Base-by-base conservation (phyloP, 139 green algal species). In the Chlamydomonas sp. region DNA sequence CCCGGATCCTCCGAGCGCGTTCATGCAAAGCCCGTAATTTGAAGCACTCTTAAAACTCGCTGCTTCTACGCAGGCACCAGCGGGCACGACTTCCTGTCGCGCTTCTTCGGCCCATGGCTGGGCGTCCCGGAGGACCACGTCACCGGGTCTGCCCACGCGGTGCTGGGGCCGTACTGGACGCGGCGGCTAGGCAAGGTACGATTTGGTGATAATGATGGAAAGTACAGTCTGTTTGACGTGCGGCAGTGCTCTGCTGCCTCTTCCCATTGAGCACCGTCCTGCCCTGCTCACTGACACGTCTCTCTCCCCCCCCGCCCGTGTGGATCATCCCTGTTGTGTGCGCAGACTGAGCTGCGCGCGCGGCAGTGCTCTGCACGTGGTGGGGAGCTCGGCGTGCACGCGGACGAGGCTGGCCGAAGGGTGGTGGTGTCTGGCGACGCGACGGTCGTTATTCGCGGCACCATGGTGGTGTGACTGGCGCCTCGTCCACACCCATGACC, bases 121-220 rank as follows among this genome's bases (percentile, higher is more conserved):
- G 64, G 90, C 13, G 90, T 96, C 3, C 31, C 74, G 29, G 90
- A 96, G 65, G 91, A 97, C 67, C 91, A 92, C 1, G 91, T 95
- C 4, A 97, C 91, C 0, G 90, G 60, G 33, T 86, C 69, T 31
- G 90, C 90, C 1, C 82, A 91, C 75, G 68, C 79, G 1, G 76
- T 89, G 39, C 72, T 90, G 58, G 84, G 76, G 0, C 80, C 88
- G 5, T 90, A 85, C 64, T 92, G 76, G 73, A 70, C 16, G 54
- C 24, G 8, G 13, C 43, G 16, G 43, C 43, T 54, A 16, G 43
- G 43, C 22, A 26, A 33, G 26, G 10, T 16, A 64, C 34, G 54
- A 33, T 6, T 64, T n/a, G n/a, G n/a, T n/a, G n/a, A n/a, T n/a
- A n/a, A n/a, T n/a, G n/a, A n/a, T n/a, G n/a, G n/a, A n/a, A n/a